Conservation (phyloP, 495 filamentous ascomycete genomes). For the Lichenothelia convexa region DNA sequence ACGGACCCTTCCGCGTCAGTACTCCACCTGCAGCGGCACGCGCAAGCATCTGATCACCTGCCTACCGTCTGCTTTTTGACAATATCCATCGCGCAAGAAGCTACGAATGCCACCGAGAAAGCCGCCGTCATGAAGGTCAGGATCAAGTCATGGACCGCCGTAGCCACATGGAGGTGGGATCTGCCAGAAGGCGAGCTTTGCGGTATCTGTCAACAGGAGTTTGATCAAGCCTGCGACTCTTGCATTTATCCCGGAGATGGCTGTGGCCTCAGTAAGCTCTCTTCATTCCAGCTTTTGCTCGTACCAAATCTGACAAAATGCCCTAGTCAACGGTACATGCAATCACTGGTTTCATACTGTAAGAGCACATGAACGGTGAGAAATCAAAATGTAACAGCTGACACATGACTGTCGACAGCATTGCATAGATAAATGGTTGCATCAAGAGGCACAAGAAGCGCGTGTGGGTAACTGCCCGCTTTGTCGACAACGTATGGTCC, state of each 20-base stretch:
- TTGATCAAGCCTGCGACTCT: slow-evolving; percentile 90
- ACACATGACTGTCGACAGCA: slow-evolving; percentile 39
- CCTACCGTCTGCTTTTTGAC: too few relatives aligned
- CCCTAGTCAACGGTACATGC: slow-evolving; percentile 77
- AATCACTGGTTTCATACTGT: slow-evolving; percentile 98
- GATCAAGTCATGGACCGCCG: slow-evolving; percentile 80
- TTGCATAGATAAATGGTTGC: slow-evolving; percentile 89
- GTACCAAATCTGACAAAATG: not conserved
- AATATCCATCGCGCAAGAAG: not conserved
- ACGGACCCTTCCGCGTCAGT: too few relatives aligned
- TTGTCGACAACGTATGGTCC: slow-evolving; percentile 75
- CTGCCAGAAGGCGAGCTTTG: slow-evolving; percentile 96
- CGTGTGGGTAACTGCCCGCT: slow-evolving; percentile 92
- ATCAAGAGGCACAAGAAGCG: slow-evolving; percentile 80
- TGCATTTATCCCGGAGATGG: slow-evolving; percentile 98
- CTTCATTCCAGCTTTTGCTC: not conserved
- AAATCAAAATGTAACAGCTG: too few relatives aligned
- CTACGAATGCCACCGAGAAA: not conserved
- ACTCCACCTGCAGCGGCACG: too few relatives aligned
- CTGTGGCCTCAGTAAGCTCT: slow-evolving; percentile 62
- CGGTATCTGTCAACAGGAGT: slow-evolving; percentile 94
- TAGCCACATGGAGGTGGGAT: slow-evolving; percentile 95
- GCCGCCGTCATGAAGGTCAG: slow-evolving; percentile 67
- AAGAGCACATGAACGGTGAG: slow-evolving; percentile 11
- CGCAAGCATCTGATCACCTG: too few relatives aligned